Evolutionary conservation across 192 early-diverging fungal genomes (phyloP).

Genomic region (Glomus cerebriforme): DNA sequence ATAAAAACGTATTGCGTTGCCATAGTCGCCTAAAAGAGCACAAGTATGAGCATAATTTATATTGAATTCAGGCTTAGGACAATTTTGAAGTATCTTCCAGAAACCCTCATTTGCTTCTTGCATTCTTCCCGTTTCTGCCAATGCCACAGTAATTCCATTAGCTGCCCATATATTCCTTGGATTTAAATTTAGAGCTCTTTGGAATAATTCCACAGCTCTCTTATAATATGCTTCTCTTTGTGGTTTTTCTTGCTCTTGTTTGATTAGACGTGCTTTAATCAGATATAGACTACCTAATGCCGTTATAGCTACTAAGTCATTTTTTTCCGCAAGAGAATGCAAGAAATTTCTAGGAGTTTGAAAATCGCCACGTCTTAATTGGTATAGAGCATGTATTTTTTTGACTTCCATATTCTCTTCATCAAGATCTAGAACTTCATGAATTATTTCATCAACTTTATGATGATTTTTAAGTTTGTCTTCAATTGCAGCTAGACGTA

Average conservation of each 20-base stretch:
- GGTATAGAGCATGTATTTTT: slow-evolving; percentile 76
- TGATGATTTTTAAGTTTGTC: slow-evolving; percentile 21
- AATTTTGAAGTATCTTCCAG: slow-evolving; percentile 43
- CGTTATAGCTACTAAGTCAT: slow-evolving; percentile 62
- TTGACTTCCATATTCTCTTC: slow-evolving; percentile 80
- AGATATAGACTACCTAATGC: slow-evolving; percentile 71
- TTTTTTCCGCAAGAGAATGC: slow-evolving; percentile 58
- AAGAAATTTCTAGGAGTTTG: slow-evolving; percentile 65
- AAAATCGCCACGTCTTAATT: slow-evolving; percentile 50
- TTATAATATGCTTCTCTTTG: slow-evolving; percentile 59
- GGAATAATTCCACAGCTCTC: slow-evolving; percentile 80
- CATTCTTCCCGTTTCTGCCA: slow-evolving; percentile 69
- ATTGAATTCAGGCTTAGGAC: neutral
- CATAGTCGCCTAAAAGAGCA: neutral
- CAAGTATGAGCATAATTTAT: slow-evolving; percentile 19
- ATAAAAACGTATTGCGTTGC: slow-evolving; percentile 45
- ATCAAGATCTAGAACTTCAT: slow-evolving; percentile 58
- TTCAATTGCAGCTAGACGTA: slow-evolving; percentile 26
- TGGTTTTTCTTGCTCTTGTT: slow-evolving; percentile 73
- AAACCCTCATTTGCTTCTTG: slow-evolving; percentile 68
- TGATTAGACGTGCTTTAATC: slow-evolving; percentile 56
- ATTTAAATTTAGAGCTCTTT: slow-evolving; percentile 59
- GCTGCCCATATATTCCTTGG: slow-evolving; percentile 74
- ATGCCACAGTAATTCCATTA: slow-evolving; percentile 81
- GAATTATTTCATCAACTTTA: slow-evolving; percentile 69